phyloP scores from a whole-genome alignment of 805 yeast genomes.

The Yarrowia osloensis region DNA sequence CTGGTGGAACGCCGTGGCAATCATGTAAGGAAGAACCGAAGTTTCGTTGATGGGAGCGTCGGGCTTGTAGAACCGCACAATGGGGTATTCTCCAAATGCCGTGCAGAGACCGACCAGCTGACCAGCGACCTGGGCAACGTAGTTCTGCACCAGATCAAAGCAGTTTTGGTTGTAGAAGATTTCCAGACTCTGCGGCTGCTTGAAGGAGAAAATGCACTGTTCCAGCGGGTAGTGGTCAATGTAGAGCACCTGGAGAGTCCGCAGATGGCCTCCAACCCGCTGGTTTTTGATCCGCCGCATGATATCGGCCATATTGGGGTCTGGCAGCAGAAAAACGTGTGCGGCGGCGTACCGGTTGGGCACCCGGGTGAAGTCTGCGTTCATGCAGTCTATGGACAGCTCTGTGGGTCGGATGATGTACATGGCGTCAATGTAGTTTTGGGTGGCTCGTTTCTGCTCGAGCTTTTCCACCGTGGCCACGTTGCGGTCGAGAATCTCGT shows the following conservation, averaged over 20 bases:
- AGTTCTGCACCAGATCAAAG: constrained; percentile 58
- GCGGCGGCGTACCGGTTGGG: constrained; percentile 77
- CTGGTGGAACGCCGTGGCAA: constrained; percentile 71
- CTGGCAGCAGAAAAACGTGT: constrained; percentile 69
- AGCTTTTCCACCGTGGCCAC: constrained; percentile 59
- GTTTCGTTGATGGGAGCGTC: constrained; percentile 45
- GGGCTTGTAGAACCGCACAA: constrained; percentile 69
- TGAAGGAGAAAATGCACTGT: constrained; percentile 68
- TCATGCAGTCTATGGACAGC: constrained; percentile 72
- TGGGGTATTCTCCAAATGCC: constrained; percentile 84
- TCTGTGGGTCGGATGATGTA: constrained; percentile 72
- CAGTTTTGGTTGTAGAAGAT: constrained; percentile 70
- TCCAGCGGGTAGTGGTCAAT: constrained; percentile 68
- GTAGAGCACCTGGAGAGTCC: constrained; percentile 47
- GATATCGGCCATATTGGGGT: constrained; percentile 32
- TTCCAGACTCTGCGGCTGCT: constrained; percentile 61
- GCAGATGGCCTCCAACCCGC: constrained; percentile 37
- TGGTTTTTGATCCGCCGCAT: constrained; percentile 38
- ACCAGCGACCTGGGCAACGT: constrained; percentile 60
- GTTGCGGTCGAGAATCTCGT: constrained; percentile 41
- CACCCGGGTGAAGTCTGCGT: constrained; percentile 66
- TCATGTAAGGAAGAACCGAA: constrained; percentile 60
- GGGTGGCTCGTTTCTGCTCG: constrained; percentile 61
- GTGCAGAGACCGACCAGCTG: constrained; percentile 72
- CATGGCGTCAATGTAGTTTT: constrained; percentile 70